Percentiles rank a stretch among this genome's conserved stretches.
These are phyloP conservation scores for Purpureocillium takamizusanense DNA, from an alignment of 2,329 filamentous ascomycete species.

Conservation along the genomic window DNA sequence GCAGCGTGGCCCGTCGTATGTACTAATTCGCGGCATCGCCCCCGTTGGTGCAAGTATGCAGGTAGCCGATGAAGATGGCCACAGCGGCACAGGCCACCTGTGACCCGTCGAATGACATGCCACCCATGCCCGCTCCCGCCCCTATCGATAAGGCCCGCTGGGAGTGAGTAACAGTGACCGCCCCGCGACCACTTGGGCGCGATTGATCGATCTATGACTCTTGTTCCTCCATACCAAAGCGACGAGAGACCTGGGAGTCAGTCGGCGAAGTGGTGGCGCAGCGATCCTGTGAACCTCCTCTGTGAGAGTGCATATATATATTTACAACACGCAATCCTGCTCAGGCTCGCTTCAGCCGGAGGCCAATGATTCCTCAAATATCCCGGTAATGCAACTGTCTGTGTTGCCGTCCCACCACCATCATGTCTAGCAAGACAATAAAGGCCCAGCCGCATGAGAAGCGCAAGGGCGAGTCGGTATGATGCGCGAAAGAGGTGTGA, in stretches of 20 bases:
- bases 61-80: no score
- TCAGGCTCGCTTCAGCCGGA: constrained; percentile 1
- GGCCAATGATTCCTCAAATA: constrained; percentile 20
- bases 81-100: no score
- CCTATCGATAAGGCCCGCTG: constrained; percentile 7
- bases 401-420: constrained; percentile 24
- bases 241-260: constrained; percentile 4
- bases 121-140: background rate
- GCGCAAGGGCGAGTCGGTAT: constrained; percentile 77
- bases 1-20: no score
- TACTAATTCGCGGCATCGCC: no score
- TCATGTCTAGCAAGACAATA: constrained; percentile 41
- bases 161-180: no score
- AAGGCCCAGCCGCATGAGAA: constrained; percentile 68
- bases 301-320: background rate
- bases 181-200: no score
- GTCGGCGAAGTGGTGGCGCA: constrained; percentile 5
- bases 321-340: no score
- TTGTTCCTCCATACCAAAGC: background rate
- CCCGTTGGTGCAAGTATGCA: constrained; percentile 1
- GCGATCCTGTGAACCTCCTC: background rate
- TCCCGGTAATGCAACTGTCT: constrained; percentile 7
- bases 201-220: constrained; percentile 3
- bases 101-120: no score
- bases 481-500: constrained; percentile 10